Evolutionary conservation across 208 protist species (phyloP), one percentile per base, ranked within the genome.

Genomic region (Acanthamoeba healyi): DNA sequence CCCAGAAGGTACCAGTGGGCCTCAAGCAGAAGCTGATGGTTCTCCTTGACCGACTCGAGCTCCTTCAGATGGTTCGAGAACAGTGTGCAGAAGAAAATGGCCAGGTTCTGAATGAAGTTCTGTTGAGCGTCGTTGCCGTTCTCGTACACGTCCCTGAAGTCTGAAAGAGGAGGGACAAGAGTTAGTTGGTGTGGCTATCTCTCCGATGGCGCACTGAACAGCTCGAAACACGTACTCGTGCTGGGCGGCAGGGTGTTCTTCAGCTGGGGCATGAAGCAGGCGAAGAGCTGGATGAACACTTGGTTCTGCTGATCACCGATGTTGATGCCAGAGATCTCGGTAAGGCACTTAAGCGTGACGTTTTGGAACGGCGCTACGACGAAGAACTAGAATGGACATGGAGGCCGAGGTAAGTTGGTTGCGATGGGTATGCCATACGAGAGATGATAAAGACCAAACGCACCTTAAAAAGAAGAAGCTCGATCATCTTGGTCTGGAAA

Each of bases 81-180:
- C 95, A 99, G 99, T 2, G 95, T 94, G 40, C 98, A 98, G 6
- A 99, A 95, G 65, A 99, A 99, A 3, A 99, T 95, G 49, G 96
- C 97, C 0, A 99, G 91, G 84, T 97, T 95, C 14, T 96, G 87
- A 32, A 99, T 97, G 95, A 99, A 99, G n/a, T 97, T 94, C 63
- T 98, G 95, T 67, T 99, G 98, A 0, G 96, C 94, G 32, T 95
- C 88, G 77, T 97, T 98, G 1, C 98, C 97, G 58, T 98, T 89
- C 10, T 95, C 91, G 34, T 98, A 98, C 17, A 96, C 95, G 90
- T 98, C 97, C 40, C 97, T 15, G 15, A 93, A 36, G 51, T 82
- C 88, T 84, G 36, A 6, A 7, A 14, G 7, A 14, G 22, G 24
- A 72, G 72, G 5, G n/a, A 6, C 29, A 86, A 42, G 10, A 17